phyloP scores from a whole-genome alignment of 2,329 filamentous ascomycete species.

The Clarireedia hainanense region DNA sequence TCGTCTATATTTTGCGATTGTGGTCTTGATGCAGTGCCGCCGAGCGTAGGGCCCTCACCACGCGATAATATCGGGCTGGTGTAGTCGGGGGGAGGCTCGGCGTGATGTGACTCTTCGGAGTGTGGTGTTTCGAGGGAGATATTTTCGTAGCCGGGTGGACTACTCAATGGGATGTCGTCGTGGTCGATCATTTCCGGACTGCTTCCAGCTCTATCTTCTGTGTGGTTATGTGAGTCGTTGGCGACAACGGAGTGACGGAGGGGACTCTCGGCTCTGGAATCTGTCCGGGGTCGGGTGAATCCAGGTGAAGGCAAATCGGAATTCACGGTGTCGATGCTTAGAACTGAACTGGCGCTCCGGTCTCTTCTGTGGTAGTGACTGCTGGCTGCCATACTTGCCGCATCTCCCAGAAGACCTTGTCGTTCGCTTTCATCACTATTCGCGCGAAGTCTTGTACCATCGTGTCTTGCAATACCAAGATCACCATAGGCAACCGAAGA shows the following conservation, averaged over 20 bases:
- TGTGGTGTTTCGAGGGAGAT: conserved; percentile 23
- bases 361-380: conserved; percentile 37
- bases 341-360: conserved; percentile 44
- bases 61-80: conserved; percentile 15
- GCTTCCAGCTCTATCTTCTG: conserved; percentile 22
- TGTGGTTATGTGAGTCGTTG: conserved; percentile 9
- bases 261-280: conserved; percentile 38
- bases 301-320: conserved; percentile 35
- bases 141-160: conserved; percentile 28
- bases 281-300: conserved; percentile 33
- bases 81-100: conserved; percentile 26
- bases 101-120: conserved; percentile 6
- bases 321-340: conserved; percentile 44
- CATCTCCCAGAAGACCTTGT: conserved; percentile 62
- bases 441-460: conserved; percentile 67
- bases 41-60: too few species aligned
- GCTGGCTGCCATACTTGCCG: conserved; percentile 41
- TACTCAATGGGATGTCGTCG: conserved; percentile 24
- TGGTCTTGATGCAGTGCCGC: not conserved
- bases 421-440: conserved; percentile 65
- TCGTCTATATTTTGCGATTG: conserved; percentile 16
- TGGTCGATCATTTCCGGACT: conserved; percentile 27
- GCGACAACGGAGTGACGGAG: conserved; percentile 9
- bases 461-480: conserved; percentile 66
- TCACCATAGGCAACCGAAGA: conserved; percentile 72